phyloP scores from a whole-genome alignment of 495 filamentous ascomycete species.

The Wilcoxina mikolae region DNA sequence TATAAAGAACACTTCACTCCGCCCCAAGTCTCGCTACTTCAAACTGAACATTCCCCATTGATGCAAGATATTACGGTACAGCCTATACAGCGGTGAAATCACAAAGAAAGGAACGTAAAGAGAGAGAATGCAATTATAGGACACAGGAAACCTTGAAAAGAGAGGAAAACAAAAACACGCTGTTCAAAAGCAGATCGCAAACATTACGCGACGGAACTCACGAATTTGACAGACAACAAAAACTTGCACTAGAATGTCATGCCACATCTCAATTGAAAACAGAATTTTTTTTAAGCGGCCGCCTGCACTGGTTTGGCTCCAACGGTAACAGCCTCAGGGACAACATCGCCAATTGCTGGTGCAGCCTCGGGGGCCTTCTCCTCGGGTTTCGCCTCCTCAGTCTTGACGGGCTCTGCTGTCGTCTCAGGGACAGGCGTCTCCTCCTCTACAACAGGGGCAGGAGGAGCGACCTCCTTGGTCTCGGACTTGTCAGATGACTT shows the following conservation, averaged over 20 bases:
- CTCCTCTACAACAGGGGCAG: constrained; percentile 32
- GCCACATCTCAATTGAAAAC: background rate
- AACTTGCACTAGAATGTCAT: constrained; percentile 1
- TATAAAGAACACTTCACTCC: too few species aligned
- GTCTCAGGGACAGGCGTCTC: constrained; percentile 14
- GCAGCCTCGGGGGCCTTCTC: constrained; percentile 1
- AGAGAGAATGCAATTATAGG: background rate
- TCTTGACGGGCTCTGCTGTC: background rate
- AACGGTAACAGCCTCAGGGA: constrained; percentile 28
- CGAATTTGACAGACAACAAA: constrained; percentile 1
- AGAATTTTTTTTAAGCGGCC: constrained; percentile 30
- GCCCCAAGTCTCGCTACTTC: too few species aligned
- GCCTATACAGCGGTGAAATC: background rate
- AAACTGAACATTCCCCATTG: too few species aligned
- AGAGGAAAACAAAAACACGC: background rate
- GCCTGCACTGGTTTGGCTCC: constrained; percentile 32
- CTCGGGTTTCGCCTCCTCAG: background rate
- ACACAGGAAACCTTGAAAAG: background rate
- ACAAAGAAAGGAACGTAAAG: background rate
- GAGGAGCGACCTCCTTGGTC: constrained; percentile 29
- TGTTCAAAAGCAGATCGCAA: constrained; percentile 1
- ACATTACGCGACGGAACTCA: background rate
- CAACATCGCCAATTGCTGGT: constrained; percentile 30
- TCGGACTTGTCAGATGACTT: constrained; percentile 27
- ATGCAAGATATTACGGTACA: too few species aligned